phyloP scores from a whole-genome alignment of 169 alveolate species.

The Plasmodium blacklocki region DNA sequence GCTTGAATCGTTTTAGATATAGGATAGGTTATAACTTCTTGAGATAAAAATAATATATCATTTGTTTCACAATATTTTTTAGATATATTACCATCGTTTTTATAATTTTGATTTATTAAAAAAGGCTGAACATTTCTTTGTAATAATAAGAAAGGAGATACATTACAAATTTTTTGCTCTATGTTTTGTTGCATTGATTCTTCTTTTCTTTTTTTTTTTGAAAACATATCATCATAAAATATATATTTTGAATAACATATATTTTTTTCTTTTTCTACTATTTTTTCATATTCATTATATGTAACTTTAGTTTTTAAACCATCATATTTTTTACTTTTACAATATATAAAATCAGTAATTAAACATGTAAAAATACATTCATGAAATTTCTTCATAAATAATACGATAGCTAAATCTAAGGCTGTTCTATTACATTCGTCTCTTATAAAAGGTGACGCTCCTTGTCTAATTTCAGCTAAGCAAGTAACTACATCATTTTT shows the following conservation, averaged over 20 bases:
- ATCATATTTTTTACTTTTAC: not conserved
- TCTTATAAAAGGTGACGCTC: slow-evolving; percentile 79
- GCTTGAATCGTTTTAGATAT: slow-evolving; percentile 14
- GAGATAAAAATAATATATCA: not conserved
- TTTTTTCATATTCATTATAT: slow-evolving; percentile 2
- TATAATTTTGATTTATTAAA: not conserved
- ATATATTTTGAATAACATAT: not conserved
- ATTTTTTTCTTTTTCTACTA: slow-evolving; percentile 9
- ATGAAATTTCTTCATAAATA: slow-evolving; percentile 57
- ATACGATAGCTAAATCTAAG: slow-evolving; percentile 70
- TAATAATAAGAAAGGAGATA: not conserved
- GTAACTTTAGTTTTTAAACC: not conserved
- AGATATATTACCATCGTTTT: not conserved
- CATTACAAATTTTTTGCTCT: no score
- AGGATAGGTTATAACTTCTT: slow-evolving; percentile 6
- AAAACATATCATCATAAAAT: not conserved
- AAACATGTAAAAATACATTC: slow-evolving; percentile 59
- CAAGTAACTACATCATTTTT: slow-evolving; percentile 80
- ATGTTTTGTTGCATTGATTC: not conserved
- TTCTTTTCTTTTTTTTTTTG: not conserved
- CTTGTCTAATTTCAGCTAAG: slow-evolving; percentile 76
- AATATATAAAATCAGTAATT: slow-evolving; percentile 39
- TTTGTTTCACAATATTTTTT: not conserved
- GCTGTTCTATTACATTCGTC: slow-evolving; percentile 81
- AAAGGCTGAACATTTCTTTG: slow-evolving; percentile 8